Base-by-base conservation (phyloP, 371 early-diverging fungal species). In the Circinella umbellata region DNA sequence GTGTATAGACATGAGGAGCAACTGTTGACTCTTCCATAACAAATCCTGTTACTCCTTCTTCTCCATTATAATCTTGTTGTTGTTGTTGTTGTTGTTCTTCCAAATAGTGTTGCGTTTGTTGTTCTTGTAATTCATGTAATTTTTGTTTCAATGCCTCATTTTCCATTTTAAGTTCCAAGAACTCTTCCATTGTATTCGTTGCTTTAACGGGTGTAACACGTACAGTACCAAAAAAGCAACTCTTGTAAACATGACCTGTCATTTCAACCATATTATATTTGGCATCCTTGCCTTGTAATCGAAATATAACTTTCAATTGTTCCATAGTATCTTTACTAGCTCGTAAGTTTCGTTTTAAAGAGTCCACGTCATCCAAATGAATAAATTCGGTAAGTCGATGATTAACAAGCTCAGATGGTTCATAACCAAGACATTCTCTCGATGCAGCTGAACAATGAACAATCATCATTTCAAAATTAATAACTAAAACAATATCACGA, bases 371-470 rank as follows among this genome's bases (percentile, higher is more conserved):
- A 17, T 76, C 76, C 4, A 85, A 76, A 67, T 92, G 91, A 9
- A 90, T 66, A 69, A 87, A 86, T 37, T 88, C 88, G 39, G 82
- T 78, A 17, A 90, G 55, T 20, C 73, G 73, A 15, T 82, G 80
- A 5, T 86, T 86, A 0, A 84, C 76, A 46, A 90, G 69, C 57
- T 92, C 90, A n/a, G 83, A 82, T 1, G 86, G 84, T 10, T 80
- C 68, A 67, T 86, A 88, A 0, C 89, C 90, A 14, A 89, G 80
- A 13, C 84, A 71, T 63, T 86, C 80, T 17, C 71, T 63, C 0
- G 82, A 86, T 0, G 90, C 87, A 14, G 89, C 88, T 38, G 89
- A 88, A 63, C 87, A 84, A 72, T 83, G 90, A 39, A 88, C 42
- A 46, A 92, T 79, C 48, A 75, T 81, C 20, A 82, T 86, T 4